Evolutionary conservation across 129 eudicot genomes (phyloP).

Genomic region (Tagetes erecta): DNA sequence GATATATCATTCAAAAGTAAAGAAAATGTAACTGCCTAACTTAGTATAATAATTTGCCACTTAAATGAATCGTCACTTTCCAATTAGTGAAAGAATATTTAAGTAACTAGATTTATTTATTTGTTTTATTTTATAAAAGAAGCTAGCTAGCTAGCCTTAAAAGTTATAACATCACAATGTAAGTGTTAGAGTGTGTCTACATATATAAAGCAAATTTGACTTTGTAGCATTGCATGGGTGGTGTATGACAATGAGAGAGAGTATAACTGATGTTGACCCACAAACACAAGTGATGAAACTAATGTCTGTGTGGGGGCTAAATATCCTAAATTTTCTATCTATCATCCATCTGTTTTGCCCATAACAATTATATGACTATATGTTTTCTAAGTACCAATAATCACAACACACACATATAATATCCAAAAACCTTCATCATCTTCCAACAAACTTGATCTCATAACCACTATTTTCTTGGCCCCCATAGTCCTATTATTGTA

Average conservation of each 20-base stretch:
- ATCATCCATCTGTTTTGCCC: background rate
- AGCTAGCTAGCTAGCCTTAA: no score
- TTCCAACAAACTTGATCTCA: background rate
- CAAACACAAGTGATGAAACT: background rate
- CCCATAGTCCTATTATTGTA: background rate
- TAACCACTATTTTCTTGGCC: background rate
- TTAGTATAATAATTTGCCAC: no score
- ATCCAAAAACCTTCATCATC: background rate
- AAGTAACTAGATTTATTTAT: no score
- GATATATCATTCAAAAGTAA: no score
- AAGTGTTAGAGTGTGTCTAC: no score
- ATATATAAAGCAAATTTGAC: background rate
- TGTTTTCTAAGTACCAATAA: background rate
- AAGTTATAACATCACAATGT: no score
- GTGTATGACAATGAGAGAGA: background rate
- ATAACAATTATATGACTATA: background rate
- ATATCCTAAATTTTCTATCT: background rate
- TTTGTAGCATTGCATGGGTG: background rate
- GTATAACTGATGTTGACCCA: background rate
- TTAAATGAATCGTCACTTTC: no score
- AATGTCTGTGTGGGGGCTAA: background rate
- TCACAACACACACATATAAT: background rate
- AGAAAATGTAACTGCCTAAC: no score
- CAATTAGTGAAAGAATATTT: no score
- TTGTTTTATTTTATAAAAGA: no score